phyloP scores from a whole-genome alignment of 345 rosid species.

The Noccaea bulbosa region DNA sequence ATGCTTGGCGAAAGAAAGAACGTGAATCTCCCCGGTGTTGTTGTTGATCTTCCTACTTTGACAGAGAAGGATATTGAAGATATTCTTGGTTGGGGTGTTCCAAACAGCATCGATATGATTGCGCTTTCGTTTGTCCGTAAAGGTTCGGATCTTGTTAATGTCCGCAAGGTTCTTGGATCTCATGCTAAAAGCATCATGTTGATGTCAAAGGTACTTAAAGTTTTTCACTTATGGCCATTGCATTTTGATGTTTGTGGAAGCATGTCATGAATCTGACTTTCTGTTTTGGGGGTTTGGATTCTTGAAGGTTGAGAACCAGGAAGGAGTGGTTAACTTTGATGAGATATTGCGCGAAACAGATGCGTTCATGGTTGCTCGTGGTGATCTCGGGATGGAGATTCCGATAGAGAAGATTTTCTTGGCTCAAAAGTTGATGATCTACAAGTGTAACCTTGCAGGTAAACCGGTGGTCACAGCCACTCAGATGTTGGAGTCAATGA shows the following conservation, averaged over 20 bases:
- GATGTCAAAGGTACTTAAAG: constrained; percentile 76
- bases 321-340: constrained; percentile 92
- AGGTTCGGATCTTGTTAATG: constrained; percentile 90
- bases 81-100: constrained; percentile 85
- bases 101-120: constrained; percentile 83
- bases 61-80: constrained; percentile 91
- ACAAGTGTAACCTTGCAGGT: constrained; percentile 87
- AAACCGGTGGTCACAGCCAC: constrained; percentile 95
- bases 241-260: background rate
- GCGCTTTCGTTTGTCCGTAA: constrained; percentile 93
- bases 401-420: constrained; percentile 93
- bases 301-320: constrained; percentile 83
- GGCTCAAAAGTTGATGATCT: constrained; percentile 96
- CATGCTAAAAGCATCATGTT: constrained; percentile 72
- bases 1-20: constrained; percentile 92
- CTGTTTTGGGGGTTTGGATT: background rate
- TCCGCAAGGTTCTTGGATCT: constrained; percentile 80
- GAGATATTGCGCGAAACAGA: constrained; percentile 92
- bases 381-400: constrained; percentile 95
- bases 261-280: constrained; percentile 20
- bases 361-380: constrained; percentile 95
- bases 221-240: background rate
- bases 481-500: constrained; percentile 95
- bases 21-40: constrained; percentile 92
- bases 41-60: constrained; percentile 87